These are phyloP conservation scores for Penicillium fuscoglaucum DNA, from an alignment of 2,329 filamentous ascomycete genomes.

Conservation along the genomic window DNA sequence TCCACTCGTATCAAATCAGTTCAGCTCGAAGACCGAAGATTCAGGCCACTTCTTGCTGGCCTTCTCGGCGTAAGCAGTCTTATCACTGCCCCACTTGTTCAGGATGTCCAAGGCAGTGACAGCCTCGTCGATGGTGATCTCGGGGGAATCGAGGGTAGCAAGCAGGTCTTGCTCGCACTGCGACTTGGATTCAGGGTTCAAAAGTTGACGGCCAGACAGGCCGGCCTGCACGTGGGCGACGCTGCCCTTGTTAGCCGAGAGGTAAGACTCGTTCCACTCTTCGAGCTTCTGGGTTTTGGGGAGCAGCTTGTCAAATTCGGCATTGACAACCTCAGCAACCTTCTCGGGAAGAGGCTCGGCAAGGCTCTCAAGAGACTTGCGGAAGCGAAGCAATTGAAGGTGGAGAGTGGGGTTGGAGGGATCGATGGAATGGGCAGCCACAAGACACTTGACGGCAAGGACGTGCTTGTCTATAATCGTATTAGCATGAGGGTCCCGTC, in stretches of 20 bases:
- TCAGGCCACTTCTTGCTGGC: conserved; percentile 44
- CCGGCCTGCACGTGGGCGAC: conserved; percentile 63
- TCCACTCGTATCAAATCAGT: conserved; percentile 17
- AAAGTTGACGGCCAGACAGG: conserved; percentile 58
- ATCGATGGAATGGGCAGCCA: conserved; percentile 70
- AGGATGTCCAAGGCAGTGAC: conserved; percentile 55
- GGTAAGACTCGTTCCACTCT: conserved; percentile 67
- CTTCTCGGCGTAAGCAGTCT: conserved; percentile 51
- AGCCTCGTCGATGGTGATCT: conserved; percentile 58
- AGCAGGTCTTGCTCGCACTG: conserved; percentile 63
- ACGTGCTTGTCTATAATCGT: conserved; percentile 71
- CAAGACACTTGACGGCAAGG: conserved; percentile 81
- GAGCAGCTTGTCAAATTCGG: conserved; percentile 64
- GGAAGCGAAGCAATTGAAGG: conserved; percentile 71
- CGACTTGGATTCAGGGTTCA: conserved; percentile 58
- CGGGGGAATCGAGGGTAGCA: conserved; percentile 56
- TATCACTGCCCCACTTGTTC: conserved; percentile 53
- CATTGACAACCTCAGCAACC: conserved; percentile 67
- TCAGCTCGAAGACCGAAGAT: conserved; percentile 39
- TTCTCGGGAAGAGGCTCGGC: conserved; percentile 63
- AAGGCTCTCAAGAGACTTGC: conserved; percentile 59
- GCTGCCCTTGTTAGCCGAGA: conserved; percentile 62
- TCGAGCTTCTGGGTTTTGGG: conserved; percentile 58
- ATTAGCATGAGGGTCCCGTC: conserved; percentile 15
- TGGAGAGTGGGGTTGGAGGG: conserved; percentile 70